These are phyloP conservation scores for Leishmania aethiopica DNA, from an alignment of 208 protist species.

Conservation along the genomic window DNA sequence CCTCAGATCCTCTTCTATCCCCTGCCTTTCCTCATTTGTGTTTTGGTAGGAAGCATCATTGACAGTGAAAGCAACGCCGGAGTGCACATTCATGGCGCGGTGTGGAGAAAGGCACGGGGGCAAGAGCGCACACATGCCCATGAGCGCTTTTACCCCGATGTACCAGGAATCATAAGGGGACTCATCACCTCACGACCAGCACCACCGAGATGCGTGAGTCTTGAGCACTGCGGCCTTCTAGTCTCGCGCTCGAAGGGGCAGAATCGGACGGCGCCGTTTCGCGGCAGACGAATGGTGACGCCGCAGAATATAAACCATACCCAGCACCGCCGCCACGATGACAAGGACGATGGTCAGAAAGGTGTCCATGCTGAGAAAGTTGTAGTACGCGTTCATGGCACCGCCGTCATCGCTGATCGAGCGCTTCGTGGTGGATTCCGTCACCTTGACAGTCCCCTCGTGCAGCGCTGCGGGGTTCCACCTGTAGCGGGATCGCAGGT, in stretches of 20 bases:
- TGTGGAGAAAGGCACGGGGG: too few species aligned
- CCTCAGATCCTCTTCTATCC: neutral
- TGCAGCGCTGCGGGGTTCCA: constrained; percentile 40
- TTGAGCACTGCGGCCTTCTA: neutral
- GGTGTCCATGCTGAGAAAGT: constrained; percentile 20
- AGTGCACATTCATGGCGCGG: neutral
- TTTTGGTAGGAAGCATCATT: neutral
- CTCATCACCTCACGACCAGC: neutral
- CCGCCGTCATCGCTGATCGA: neutral
- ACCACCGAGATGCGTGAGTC: neutral
- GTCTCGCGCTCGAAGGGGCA: constrained; percentile 20
- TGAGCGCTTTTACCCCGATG: neutral
- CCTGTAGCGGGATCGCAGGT: constrained; percentile 34
- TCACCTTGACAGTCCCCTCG: neutral
- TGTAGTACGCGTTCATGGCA: constrained; percentile 6
- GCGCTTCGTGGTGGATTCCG: neutral
- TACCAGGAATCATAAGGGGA: neutral
- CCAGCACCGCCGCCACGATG: constrained; percentile 18
- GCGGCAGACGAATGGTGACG: neutral
- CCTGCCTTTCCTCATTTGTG: neutral
- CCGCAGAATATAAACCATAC: constrained; percentile 27
- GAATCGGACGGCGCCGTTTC: constrained; percentile 14
- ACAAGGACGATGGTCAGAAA: constrained; percentile 35
- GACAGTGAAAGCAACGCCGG: neutral
- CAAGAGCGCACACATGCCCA: neutral